Percentiles rank a stretch among this genome's conserved stretches.
phyloP scores from a whole-genome alignment of 2,329 filamentous ascomycete species.

The Pleurostoma richardsiae region DNA sequence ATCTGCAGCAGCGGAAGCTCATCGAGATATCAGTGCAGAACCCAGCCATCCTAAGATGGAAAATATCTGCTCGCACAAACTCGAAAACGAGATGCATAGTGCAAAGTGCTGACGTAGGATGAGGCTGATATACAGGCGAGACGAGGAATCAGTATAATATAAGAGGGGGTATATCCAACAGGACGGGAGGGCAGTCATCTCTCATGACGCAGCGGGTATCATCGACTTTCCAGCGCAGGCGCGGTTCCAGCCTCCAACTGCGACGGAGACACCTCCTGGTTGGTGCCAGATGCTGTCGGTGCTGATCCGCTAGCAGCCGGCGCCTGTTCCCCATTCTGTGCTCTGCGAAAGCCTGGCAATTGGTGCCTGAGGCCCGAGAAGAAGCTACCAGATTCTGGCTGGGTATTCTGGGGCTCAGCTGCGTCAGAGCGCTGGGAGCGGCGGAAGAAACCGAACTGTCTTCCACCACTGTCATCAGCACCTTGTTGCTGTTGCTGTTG shows the following conservation, averaged over 20 bases:
- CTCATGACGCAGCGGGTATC: neutral
- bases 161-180: neutral
- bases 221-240: neutral
- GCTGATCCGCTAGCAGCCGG: slow-evolving; percentile 2
- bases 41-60: no score
- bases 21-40: no score
- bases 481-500: neutral
- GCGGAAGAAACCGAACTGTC: neutral
- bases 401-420: neutral
- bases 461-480: neutral
- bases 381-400: slow-evolving; percentile 3
- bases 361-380: slow-evolving; percentile 7
- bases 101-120: no score
- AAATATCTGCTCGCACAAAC: no score
- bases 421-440: neutral
- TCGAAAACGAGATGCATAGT: no score
- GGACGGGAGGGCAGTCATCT: neutral
- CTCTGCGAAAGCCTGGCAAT: slow-evolving; percentile 3
- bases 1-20: no score
- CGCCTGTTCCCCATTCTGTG: neutral
- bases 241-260: slow-evolving; percentile 28
- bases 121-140: no score
- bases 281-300: slow-evolving; percentile 17
- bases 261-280: slow-evolving; percentile 19
- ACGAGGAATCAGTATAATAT: no score